A percentile compares a stretch with the other conserved stretches of the same genome.
Evolutionary conservation across 2,329 filamentous ascomycete species (phyloP).

Genomic region (Cyphellophora europaea): DNA sequence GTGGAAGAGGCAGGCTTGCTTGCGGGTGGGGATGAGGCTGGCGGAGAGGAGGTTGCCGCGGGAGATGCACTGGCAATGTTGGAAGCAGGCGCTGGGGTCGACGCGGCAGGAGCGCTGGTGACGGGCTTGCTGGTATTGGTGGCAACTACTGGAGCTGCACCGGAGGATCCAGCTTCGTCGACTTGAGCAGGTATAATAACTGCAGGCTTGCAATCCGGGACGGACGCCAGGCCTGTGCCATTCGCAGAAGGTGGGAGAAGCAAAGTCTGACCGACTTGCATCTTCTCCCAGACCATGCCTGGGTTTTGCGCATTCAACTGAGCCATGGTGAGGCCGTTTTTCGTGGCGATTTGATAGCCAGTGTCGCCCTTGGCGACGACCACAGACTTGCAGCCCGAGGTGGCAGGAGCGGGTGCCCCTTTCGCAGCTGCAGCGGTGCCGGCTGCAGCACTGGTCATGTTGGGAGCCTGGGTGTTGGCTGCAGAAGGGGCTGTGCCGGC

Average conservation of each 20-base stretch:
- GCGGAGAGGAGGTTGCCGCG: background rate
- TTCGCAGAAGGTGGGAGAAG: background rate
- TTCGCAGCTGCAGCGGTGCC: background rate
- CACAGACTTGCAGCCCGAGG: background rate
- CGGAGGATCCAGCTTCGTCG: no score
- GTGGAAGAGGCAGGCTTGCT: background rate
- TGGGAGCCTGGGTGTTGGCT: no score
- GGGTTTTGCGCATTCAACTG: slow-evolving; percentile 11
- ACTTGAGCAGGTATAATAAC: no score
- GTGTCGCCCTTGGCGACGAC: slow-evolving; percentile 9
- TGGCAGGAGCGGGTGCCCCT: background rate
- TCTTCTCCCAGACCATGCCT: slow-evolving; percentile 10
- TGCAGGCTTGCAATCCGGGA: background rate
- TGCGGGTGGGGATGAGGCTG: background rate
- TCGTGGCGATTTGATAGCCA: slow-evolving; percentile 10
- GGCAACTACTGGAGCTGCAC: no score
- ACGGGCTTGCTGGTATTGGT: no score
- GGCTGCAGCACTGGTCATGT: background rate
- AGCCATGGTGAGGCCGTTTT: slow-evolving; percentile 9
- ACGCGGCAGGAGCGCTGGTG: no score
- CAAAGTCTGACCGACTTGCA: slow-evolving; percentile 10
- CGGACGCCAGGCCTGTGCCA: background rate
- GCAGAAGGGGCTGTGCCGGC: no score
- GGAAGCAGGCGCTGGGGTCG: no score
- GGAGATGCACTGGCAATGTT: background rate